Evolutionary conservation across 1,139 yeast genomes (phyloP).

Genomic region (Candida sp.): DNA sequence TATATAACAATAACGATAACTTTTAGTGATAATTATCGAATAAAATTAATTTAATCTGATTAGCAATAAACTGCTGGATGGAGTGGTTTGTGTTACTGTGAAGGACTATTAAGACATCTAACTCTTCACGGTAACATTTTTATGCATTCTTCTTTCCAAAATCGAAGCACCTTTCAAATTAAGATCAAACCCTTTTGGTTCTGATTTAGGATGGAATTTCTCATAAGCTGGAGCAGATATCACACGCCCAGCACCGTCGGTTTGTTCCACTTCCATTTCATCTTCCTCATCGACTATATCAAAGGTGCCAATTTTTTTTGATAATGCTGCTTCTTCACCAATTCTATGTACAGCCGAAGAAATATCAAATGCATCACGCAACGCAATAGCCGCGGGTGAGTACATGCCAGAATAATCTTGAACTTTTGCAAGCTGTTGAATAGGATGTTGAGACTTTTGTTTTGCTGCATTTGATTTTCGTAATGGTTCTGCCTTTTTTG

Average conservation of each 20-base stretch:
- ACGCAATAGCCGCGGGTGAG: slow-evolving; percentile 89
- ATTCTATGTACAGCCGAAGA: slow-evolving; percentile 92
- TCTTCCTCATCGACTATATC: slow-evolving; percentile 39
- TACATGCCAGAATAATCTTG: slow-evolving; percentile 32
- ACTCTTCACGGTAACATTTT: slow-evolving; percentile 7
- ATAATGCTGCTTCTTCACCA: slow-evolving; percentile 76
- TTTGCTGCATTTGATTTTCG: slow-evolving; percentile 2
- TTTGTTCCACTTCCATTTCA: slow-evolving; percentile 26
- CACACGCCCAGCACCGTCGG: slow-evolving; percentile 16
- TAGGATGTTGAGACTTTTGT: slow-evolving; percentile 18
- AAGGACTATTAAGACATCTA: too few species aligned
- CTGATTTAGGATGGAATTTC: slow-evolving; percentile 12
- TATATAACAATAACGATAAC: background rate
- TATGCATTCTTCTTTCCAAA: slow-evolving; percentile 65
- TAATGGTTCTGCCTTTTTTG: slow-evolving; percentile 1
- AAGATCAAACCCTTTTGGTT: slow-evolving; percentile 55
- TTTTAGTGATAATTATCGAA: too few species aligned
- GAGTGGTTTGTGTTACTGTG: too few species aligned
- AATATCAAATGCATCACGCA: slow-evolving; percentile 93
- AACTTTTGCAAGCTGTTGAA: slow-evolving; percentile 17
- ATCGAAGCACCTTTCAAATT: slow-evolving; percentile 78
- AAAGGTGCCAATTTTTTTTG: slow-evolving; percentile 23
- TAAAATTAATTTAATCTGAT: too few species aligned
- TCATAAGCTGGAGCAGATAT: slow-evolving; percentile 12
- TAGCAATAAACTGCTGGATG: background rate